Conservation (phyloP, 768 basidiomycete genomes). For the Hericium erinaceus region DNA sequence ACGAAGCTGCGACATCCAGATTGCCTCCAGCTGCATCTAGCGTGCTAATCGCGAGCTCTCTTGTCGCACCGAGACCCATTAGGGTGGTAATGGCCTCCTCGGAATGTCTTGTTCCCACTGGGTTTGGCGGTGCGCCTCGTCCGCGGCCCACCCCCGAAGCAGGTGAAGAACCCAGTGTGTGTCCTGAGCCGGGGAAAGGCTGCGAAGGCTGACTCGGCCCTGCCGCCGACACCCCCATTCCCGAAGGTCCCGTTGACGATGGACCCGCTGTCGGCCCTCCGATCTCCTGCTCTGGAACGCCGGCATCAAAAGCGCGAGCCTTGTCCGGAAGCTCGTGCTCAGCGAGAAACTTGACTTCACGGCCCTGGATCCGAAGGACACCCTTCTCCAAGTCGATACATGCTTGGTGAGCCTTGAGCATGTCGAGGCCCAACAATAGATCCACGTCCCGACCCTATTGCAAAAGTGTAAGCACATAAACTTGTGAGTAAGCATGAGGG, state of each 20-base stretch:
- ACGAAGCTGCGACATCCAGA: slow-evolving; percentile 78
- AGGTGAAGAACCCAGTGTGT: slow-evolving; percentile 45
- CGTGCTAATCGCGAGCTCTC: slow-evolving; percentile 68
- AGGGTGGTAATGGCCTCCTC: slow-evolving; percentile 59
- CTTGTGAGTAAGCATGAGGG: background rate
- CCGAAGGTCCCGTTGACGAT: background rate
- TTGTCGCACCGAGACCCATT: slow-evolving; percentile 66
- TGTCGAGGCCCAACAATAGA: slow-evolving; percentile 96
- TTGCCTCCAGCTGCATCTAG: slow-evolving; percentile 80
- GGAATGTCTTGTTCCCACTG: slow-evolving; percentile 28
- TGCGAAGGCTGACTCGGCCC: background rate
- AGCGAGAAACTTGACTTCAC: slow-evolving; percentile 80
- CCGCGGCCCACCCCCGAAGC: slow-evolving; percentile 16
- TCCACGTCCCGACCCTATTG: slow-evolving; percentile 81
- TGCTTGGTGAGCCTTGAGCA: slow-evolving; percentile 96
- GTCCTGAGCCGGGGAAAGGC: slow-evolving; percentile 61
- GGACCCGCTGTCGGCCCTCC: slow-evolving; percentile 17
- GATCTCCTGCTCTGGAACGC: slow-evolving; percentile 19
- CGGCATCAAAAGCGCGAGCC: slow-evolving; percentile 38
- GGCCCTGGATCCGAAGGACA: slow-evolving; percentile 84
- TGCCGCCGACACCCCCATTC: background rate
- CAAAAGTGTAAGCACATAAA: background rate
- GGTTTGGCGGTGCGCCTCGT: slow-evolving; percentile 14
- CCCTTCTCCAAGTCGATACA: slow-evolving; percentile 89
- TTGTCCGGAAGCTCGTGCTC: slow-evolving; percentile 93